These are phyloP conservation scores for Xylaria acuta DNA, from an alignment of 495 filamentous ascomycete genomes.

Conservation along the genomic window DNA sequence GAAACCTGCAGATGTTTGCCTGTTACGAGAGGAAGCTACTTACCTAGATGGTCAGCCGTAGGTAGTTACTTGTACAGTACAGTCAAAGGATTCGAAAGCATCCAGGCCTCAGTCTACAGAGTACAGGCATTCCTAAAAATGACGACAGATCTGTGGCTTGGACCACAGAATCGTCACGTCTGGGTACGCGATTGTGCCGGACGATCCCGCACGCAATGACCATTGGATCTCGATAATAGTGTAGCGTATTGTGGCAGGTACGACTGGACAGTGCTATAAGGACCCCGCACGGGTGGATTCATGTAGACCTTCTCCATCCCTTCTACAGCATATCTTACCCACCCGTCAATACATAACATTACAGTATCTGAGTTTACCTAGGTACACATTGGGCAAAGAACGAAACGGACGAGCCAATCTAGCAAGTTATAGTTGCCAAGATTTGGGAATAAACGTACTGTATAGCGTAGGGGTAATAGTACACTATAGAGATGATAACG, in stretches of 20 bases:
- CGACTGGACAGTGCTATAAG: too few relatives aligned
- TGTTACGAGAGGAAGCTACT: not conserved
- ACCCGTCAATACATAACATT: too few relatives aligned
- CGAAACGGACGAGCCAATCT: not conserved
- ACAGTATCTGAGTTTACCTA: not conserved
- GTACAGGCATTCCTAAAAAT: not conserved
- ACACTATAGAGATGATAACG: not conserved
- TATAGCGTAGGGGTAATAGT: not conserved
- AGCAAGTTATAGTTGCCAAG: not conserved
- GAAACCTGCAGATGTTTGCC: not conserved
- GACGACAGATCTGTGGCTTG: constrained; percentile 1
- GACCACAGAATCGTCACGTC: not conserved
- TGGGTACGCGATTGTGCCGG: constrained; percentile 1
- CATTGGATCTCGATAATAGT: constrained; percentile 7
- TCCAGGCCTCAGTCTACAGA: not conserved
- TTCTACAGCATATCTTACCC: too few relatives aligned
- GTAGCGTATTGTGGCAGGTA: too few relatives aligned
- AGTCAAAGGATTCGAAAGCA: constrained; percentile 1
- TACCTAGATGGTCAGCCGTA: not conserved
- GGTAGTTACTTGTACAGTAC: not conserved
- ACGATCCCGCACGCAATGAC: constrained; percentile 17
- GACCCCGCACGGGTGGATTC: too few relatives aligned
- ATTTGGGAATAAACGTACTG: not conserved
- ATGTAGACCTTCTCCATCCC: too few relatives aligned
- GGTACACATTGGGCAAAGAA: not conserved